Conservation (phyloP, 805 yeast species). For the Zygosaccharomyces siamensis region DNA sequence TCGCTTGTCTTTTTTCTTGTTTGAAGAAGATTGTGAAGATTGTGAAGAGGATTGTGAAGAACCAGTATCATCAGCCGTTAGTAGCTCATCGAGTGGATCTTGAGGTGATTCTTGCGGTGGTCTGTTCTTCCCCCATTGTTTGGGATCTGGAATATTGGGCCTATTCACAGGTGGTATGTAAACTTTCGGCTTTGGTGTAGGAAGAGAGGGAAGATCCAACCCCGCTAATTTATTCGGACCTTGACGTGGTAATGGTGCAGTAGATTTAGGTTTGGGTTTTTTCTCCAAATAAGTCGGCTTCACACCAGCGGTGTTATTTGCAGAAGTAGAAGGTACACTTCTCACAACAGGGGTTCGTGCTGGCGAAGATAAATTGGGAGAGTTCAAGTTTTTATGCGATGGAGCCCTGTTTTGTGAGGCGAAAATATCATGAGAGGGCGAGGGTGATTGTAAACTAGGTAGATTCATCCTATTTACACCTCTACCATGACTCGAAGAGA, state of each 20-base stretch:
- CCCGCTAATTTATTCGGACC: slow-evolving; percentile 19
- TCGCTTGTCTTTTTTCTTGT: slow-evolving; percentile 43
- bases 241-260: slow-evolving; percentile 14
- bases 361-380: slow-evolving; percentile 8
- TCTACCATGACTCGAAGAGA: slow-evolving; percentile 15
- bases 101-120: not conserved
- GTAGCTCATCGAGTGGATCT: slow-evolving; percentile 12
- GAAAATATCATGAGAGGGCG: slow-evolving; percentile 21
- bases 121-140: slow-evolving; percentile 33
- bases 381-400: slow-evolving; percentile 9
- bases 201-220: slow-evolving; percentile 46
- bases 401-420: slow-evolving; percentile 10
- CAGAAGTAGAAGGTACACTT: slow-evolving; percentile 13
- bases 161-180: slow-evolving; percentile 56
- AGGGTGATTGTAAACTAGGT: slow-evolving; percentile 33
- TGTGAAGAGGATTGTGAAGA: slow-evolving; percentile 9
- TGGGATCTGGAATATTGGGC: slow-evolving; percentile 34
- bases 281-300: slow-evolving; percentile 33
- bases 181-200: slow-evolving; percentile 32
- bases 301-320: slow-evolving; percentile 22
- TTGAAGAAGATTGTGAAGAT: slow-evolving; percentile 10
- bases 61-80: slow-evolving; percentile 6
- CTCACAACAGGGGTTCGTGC: slow-evolving; percentile 10
- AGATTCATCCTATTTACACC: slow-evolving; percentile 22
- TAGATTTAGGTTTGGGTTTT: slow-evolving; percentile 20